Evolutionary conservation across 495 filamentous ascomycete species (phyloP), one percentile per base, ranked within the genome.

Genomic region (Hypoxylon trugodes): DNA sequence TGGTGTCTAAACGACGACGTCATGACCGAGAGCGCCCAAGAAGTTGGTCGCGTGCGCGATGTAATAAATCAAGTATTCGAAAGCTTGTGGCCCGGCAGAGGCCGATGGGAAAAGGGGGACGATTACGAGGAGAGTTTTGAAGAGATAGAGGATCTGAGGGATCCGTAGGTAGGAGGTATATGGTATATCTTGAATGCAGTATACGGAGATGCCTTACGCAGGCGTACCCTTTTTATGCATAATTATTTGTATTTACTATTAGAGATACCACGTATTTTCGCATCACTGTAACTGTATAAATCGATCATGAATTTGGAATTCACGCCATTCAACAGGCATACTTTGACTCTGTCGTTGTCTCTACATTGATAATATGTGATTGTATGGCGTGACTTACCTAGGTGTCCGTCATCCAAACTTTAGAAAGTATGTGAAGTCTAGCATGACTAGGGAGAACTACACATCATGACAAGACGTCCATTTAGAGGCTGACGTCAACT

Each of bases 1-100:
- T 71, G 76, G 61, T 79, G 76, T 38, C 65, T 79, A 15, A 79
- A 79, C 52, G 76, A 79, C 59, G 76, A 79, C 60, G 76, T 79
- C 13, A 69, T 66, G 61, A 73, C 70, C 12, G 72, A 74, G 51
- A 70, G 64, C 42, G 43, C 46, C 4, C 47, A 60, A 36, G 37
- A 70, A 45, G 68, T 70, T 21, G 40, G 64, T 18, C 64, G 64
- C 43, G 64, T 67, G 12, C 57, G 64, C 15, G 64, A 61, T 7
- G 64, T 67, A 19, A 67, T 67, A 40, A 15, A 51, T 8, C 46
- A 67, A 36, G 64, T 67, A 18, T 67, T 67, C 41, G 64, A 67
- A 53, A 28, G 24, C 40, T 36, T 67, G 47, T 67, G 64, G 64
- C 64, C 64, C 8, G 16, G 36, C 6, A 37, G 35, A 46, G 64